Evolutionary conservation across 2,329 filamentous ascomycete species (phyloP).

Genomic region (Pseudogymnoascus sp.): DNA sequence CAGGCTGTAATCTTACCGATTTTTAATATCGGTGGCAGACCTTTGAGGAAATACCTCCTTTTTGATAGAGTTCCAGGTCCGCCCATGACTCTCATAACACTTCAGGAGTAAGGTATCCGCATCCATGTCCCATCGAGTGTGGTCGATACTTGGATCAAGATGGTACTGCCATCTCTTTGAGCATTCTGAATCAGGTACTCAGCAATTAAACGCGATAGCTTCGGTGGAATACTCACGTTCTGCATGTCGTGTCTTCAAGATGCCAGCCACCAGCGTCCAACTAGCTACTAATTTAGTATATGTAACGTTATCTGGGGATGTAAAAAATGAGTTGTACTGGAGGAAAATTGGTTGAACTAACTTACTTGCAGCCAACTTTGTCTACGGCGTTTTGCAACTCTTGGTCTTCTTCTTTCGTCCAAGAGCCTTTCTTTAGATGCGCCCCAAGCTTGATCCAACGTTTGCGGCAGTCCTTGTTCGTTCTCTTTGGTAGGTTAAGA

Average conservation of each 20-base stretch:
- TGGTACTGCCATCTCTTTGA: constrained; percentile 39
- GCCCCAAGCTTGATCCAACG: constrained; percentile 33
- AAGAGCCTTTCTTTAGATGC: constrained; percentile 33
- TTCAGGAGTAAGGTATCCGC: background rate
- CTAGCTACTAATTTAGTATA: background rate
- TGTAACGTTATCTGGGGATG: background rate
- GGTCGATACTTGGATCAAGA: constrained; percentile 32
- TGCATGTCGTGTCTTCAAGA: background rate
- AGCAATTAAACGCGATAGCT: background rate
- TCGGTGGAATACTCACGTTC: background rate
- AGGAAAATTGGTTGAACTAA: background rate
- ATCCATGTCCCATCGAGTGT: background rate
- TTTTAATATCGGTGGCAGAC: background rate
- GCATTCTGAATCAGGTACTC: constrained; percentile 29
- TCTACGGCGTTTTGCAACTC: background rate
- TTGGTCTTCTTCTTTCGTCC: constrained; percentile 14
- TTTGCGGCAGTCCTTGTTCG: constrained; percentile 38
- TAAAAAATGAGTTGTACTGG: background rate
- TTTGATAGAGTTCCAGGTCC: background rate
- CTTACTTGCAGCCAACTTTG: background rate
- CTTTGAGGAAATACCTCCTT: background rate
- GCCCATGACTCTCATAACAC: background rate
- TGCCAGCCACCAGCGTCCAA: background rate
- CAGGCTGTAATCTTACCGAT: background rate
- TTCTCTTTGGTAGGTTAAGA: constrained; percentile 29